phyloP scores from a whole-genome alignment of 768 basidiomycete genomes.

The Kwoniella pini region DNA sequence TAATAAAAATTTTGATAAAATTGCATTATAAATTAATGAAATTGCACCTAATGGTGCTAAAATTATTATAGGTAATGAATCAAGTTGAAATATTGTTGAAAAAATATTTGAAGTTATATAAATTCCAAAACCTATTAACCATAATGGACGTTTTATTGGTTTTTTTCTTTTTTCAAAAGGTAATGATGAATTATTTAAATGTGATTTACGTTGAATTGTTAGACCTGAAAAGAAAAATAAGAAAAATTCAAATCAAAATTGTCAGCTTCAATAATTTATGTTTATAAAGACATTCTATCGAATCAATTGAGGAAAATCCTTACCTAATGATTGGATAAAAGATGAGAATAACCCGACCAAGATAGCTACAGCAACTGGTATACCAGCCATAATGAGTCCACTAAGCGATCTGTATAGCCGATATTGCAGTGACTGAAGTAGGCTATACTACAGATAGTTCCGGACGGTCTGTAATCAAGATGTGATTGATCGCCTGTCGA shows the following conservation, averaged over 20 bases:
- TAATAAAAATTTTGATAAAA: conserved; percentile 80
- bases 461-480: no score
- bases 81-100: conserved; percentile 87
- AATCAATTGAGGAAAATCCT: conserved; percentile 9
- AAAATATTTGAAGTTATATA: conserved; percentile 86
- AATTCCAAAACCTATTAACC: conserved; percentile 81
- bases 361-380: conserved; percentile 52
- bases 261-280: no score
- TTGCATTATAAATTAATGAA: conserved; percentile 91
- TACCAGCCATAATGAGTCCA: conserved; percentile 31
- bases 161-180: conserved; percentile 66
- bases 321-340: conserved; percentile 79
- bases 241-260: not conserved
- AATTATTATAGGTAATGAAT: conserved; percentile 89
- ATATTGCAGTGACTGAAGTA: no score
- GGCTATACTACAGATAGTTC: no score
- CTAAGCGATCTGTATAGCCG: no score
- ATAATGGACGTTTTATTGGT: conserved; percentile 79
- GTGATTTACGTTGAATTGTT: conserved; percentile 90
- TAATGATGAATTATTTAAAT: conserved; percentile 74
- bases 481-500: no score
- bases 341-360: conserved; percentile 74
- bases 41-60: conserved; percentile 91
- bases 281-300: no score
- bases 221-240: conserved; percentile 59